A percentile compares a stretch with the other conserved stretches of the same genome.
phyloP scores from a whole-genome alignment of 768 basidiomycete species.

The Dacryopinax primogenitus region DNA sequence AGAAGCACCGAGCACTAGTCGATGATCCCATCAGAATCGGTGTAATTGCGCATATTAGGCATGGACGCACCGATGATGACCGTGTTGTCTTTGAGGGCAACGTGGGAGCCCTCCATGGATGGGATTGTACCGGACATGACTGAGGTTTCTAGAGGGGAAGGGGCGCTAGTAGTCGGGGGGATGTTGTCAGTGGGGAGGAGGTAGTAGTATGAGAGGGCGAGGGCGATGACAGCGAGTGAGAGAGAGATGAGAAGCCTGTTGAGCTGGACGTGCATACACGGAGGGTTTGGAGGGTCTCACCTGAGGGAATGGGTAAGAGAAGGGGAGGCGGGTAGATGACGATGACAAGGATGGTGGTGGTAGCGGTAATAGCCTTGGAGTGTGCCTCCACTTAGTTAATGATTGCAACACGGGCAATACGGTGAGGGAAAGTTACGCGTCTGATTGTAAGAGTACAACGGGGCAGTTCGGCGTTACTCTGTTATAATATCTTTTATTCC shows the following conservation, averaged over 20 bases:
- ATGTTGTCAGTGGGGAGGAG: background rate
- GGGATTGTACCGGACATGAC: slow-evolving; percentile 72
- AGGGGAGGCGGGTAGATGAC: background rate
- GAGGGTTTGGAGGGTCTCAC: background rate
- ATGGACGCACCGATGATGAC: slow-evolving; percentile 62
- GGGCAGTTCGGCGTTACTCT: no score
- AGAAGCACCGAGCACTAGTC: slow-evolving; percentile 79
- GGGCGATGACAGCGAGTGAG: background rate
- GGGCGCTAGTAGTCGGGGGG: background rate
- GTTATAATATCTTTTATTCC: no score
- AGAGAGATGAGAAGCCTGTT: background rate
- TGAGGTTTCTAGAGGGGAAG: slow-evolving; percentile 5
- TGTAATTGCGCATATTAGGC: background rate
- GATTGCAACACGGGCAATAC: background rate
- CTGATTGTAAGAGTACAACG: background rate
- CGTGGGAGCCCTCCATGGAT: slow-evolving; percentile 65
- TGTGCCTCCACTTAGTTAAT: slow-evolving; percentile 3
- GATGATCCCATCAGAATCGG: slow-evolving; percentile 12
- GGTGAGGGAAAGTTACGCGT: background rate
- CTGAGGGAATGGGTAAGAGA: background rate
- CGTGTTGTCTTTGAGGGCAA: slow-evolving; percentile 75
- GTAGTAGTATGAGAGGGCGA: background rate
- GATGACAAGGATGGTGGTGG: background rate
- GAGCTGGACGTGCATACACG: background rate
- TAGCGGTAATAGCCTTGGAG: background rate